These are phyloP conservation scores for Jaltomata sinuosa DNA, from an alignment of 257 asterid species.

Conservation along the genomic window DNA sequence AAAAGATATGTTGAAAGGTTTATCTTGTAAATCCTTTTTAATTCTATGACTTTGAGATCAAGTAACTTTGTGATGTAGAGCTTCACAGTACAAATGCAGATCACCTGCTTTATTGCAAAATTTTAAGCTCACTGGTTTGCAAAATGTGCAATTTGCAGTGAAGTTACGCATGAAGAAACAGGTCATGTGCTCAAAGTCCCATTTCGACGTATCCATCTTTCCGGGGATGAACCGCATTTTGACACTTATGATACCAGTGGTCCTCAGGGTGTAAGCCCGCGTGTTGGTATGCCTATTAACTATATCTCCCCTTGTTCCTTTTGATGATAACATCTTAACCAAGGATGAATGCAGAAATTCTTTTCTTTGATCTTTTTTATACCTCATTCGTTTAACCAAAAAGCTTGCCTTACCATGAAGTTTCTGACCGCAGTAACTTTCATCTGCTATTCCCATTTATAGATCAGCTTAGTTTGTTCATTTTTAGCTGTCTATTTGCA, in stretches of 20 bases:
- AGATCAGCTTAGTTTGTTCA: not conserved
- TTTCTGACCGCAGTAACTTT: no score
- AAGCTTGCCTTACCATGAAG: no score
- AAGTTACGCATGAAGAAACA: constrained; percentile 65
- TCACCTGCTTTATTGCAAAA: not conserved
- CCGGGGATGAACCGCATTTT: constrained; percentile 86
- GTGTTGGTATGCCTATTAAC: constrained; percentile 32
- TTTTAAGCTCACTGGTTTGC: not conserved
- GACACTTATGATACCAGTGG: constrained; percentile 98
- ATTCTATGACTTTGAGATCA: not conserved
- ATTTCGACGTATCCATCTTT: constrained; percentile 74
- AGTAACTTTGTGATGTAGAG: not conserved
- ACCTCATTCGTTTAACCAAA: not conserved
- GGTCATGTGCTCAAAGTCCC: constrained; percentile 77
- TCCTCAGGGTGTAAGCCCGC: constrained; percentile 73
- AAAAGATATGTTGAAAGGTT: not conserved
- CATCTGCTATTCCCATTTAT: not conserved
- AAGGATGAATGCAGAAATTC: not conserved
- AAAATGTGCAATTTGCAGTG: constrained; percentile 45
- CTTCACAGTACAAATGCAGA: not conserved
- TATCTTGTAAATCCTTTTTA: not conserved
- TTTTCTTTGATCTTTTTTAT: not conserved
- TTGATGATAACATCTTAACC: not conserved
- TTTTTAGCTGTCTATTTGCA: not conserved
- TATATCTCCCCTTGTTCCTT: not conserved